Conservation (phyloP, 768 basidiomycete genomes). For the Mycena floridula region DNA sequence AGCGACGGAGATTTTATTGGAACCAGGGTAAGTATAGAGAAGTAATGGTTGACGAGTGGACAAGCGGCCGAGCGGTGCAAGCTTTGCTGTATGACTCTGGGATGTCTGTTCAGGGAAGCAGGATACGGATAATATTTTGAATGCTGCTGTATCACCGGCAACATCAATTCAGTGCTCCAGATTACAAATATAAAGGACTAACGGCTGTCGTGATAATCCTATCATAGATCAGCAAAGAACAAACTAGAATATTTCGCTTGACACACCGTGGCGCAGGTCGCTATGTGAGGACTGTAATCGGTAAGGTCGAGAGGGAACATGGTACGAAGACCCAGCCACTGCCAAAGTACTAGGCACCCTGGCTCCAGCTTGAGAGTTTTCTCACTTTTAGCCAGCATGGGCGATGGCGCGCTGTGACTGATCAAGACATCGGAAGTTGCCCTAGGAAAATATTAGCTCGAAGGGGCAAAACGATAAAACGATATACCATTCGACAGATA, state of each 20-base stretch:
- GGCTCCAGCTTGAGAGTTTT: conserved; percentile 24
- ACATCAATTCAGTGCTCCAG: background rate
- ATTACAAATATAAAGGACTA: conserved; percentile 17
- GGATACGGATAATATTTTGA: conserved; percentile 51
- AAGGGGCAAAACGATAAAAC: background rate
- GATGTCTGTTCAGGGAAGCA: conserved; percentile 32
- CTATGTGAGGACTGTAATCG: conserved; percentile 21
- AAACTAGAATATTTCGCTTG: background rate
- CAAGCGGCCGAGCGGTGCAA: conserved; percentile 39
- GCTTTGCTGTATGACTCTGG: conserved; percentile 25
- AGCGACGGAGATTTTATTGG: conserved; percentile 33
- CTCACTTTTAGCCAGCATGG: conserved; percentile 25
- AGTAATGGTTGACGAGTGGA: conserved; percentile 50
- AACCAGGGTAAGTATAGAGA: conserved; percentile 32
- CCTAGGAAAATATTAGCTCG: conserved; percentile 32
- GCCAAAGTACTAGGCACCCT: conserved; percentile 57
- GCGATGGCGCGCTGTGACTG: conserved; percentile 47
- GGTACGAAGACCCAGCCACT: conserved; percentile 59
- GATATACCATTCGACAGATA: conserved; percentile 58
- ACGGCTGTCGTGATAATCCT: conserved; percentile 82
- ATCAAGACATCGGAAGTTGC: conserved; percentile 47
- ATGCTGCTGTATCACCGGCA: conserved; percentile 43
- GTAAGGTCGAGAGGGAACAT: conserved; percentile 46
- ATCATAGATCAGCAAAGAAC: background rate
- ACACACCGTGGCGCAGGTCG: conserved; percentile 58